Conservation (phyloP, 257 asterid genomes). For the Solanum tarijense region DNA sequence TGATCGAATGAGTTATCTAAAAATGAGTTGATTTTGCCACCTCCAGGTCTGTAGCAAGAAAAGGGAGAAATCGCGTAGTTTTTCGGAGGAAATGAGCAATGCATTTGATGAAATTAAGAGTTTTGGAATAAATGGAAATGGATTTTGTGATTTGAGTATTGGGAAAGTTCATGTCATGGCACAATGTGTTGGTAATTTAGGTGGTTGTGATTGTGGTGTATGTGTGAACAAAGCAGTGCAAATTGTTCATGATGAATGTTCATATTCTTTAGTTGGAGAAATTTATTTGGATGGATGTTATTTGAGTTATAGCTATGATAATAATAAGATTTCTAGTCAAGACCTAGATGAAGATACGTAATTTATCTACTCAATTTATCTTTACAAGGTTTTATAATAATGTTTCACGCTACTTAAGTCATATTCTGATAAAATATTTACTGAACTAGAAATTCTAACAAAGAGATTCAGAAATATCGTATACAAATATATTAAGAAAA, state of each 20-base stretch:
- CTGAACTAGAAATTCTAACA: too few species aligned
- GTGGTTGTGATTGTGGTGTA: conserved; percentile 49
- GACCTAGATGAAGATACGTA: conserved; percentile 30
- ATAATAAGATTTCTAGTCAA: conserved; percentile 3
- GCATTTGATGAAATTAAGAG: conserved; percentile 45
- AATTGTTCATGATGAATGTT: conserved; percentile 40
- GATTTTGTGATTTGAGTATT: conserved; percentile 36
- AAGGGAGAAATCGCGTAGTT: conserved; percentile 10
- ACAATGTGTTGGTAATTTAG: conserved; percentile 44
- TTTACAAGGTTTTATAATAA: neutral
- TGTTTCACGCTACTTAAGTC: neutral
- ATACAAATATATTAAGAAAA: neutral
- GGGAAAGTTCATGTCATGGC: conserved; percentile 25
- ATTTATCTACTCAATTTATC: neutral
- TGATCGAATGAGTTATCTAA: accelerated
- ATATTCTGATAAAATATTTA: too few species aligned
- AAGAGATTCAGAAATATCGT: too few species aligned
- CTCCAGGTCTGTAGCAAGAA: conserved; percentile 23
- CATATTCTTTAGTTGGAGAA: conserved; percentile 41
- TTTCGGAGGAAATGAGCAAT: conserved; percentile 28
- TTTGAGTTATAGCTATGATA: conserved; percentile 24
- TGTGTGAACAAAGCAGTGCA: conserved; percentile 38
- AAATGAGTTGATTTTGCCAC: neutral
- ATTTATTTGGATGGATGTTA: conserved; percentile 49
- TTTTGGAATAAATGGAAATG: conserved; percentile 27